Evolutionary conservation across 176 grass and related monocot species (phyloP), one percentile per base, ranked within the genome.

Genomic region (Leersia perrieri): DNA sequence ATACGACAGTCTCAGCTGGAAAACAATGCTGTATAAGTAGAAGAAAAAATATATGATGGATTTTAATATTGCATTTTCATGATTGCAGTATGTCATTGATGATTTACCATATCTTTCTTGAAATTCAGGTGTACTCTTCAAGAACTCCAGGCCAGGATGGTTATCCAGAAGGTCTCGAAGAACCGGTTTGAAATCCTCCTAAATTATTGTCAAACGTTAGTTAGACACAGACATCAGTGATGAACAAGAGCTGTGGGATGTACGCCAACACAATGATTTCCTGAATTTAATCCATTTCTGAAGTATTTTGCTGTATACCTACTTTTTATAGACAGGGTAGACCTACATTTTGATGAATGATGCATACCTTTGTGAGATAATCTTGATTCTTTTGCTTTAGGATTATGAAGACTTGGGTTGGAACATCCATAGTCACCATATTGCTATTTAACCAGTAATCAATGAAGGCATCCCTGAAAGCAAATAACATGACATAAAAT

Each of bases 41-140:
- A 68, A 73, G 72, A 66, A 53, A 53, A 78, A 67, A 85, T 26
- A 83, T 4, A 28, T 44, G 16, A 79, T 51, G 20, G 22, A 0
- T 63, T 82, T 40, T 64, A 31, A 55, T 62, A 82, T 69, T 77
- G 29, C 73, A 55, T 41, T 68, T 55, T 69, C 53, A 72, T 77
- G 35, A 66, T 77, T 44, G 66, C 8, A 80, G 33, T 22, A 45
- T 57, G 55, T 4, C 28, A 85, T 58, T 36, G 11, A 66, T 47
- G 26, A 33, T 55, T 89, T 89, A 95, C 93, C 87, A 86, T 99
- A 99, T 95, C 96, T 91, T 88, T 99, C 92, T 76, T 99, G 96
- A 93, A 99, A 99, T 62, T 99, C 96, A 38, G 90, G 90, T 74
- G 96, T 99, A 61, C 81, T 93, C 79, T 99, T 94, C 75, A 99